phyloP scores from a whole-genome alignment of 805 yeast species.

The Candida schatavii region DNA sequence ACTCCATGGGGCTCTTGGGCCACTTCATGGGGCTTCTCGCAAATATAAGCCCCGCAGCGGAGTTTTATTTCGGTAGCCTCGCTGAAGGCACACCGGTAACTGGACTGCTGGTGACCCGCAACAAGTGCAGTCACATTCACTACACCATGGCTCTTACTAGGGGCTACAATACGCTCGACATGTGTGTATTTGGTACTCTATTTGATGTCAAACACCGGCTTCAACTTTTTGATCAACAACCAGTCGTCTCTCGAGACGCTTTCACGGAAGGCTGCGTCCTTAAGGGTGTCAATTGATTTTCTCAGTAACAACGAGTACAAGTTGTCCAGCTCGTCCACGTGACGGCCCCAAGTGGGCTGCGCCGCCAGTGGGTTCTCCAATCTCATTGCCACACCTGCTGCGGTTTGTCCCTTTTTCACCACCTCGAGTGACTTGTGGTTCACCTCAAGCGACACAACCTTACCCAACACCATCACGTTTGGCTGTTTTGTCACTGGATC shows the following conservation, averaged over 20 bases:
- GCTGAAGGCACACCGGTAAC: too few species aligned
- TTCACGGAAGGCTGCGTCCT: constrained; percentile 96
- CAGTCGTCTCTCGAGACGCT: constrained; percentile 94
- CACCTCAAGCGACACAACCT: constrained; percentile 89
- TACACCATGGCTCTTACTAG: too few species aligned
- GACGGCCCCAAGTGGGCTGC: constrained; percentile 99
- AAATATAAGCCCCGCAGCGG: too few species aligned
- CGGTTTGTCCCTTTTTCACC: constrained; percentile 92
- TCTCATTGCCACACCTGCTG: constrained; percentile 98
- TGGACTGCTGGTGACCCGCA: too few species aligned
- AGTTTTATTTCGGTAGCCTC: too few species aligned
- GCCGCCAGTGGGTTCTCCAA: constrained; percentile 88
- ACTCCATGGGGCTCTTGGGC: too few species aligned
- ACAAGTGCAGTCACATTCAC: too few species aligned
- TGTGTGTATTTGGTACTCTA: too few species aligned
- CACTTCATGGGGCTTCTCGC: too few species aligned
- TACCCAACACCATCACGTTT: constrained; percentile 74
- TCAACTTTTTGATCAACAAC: constrained; percentile 85
- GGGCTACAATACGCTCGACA: too few species aligned
- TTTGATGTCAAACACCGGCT: constrained; percentile 82
- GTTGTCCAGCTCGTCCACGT: constrained; percentile 88
- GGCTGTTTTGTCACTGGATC: constrained; percentile 83
- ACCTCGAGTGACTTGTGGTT: constrained; percentile 80
- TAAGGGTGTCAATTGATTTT: constrained; percentile 92
- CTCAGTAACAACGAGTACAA: constrained; percentile 88